Base-by-base conservation (phyloP, 257 asterid genomes). In the Anisodus tanguticus region DNA sequence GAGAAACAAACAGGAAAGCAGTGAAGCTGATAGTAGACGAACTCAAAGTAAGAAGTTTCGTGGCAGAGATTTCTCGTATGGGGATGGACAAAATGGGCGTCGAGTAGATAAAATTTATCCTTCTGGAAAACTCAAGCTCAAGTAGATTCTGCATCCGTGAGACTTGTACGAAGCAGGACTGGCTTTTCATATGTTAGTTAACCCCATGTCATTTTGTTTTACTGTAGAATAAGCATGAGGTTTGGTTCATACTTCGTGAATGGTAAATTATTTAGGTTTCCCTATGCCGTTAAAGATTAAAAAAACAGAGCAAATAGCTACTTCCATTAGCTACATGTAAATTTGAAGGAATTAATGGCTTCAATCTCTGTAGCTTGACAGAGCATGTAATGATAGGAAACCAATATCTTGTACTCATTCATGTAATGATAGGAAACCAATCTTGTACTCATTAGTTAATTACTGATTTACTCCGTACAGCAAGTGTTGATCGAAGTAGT, bases 71-170 rank as follows among this genome's bases (percentile, higher is more conserved):
- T 80, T 90, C 68, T 68, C 91, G 6, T 85, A 87, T 16, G 82
- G 3, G 82, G 80, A 89, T 84, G 92, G 82, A 85, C 89, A 87
- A 69, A 88, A 54, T 59, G 83, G 85, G 79, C 86, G 85, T 83
- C 81, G 72, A 60, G 67, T 84, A 62, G 86, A 87, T 86, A 93
- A 93, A 86, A 22, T 84, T 55, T 93, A 93, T 85, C 93, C 97
- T 79, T 72, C 97, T 37, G 93, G 83, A 66, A 95, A 91, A 87
- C 84, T 92, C 55, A 92, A 86, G 91, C 80, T 95, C 60, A 85
- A 91, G 87, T 89, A 83, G 83, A 7, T 13, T 77, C 49, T 53
- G 64, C 47, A 53, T 53, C 31, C 31, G 26, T 53, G 82, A 51
- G 81, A 76, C 64, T 26, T 51, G 63, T 51, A 53, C 51, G 81